Conservation (phyloP, 2,329 filamentous ascomycete species). For the Alternaria alternata region DNA sequence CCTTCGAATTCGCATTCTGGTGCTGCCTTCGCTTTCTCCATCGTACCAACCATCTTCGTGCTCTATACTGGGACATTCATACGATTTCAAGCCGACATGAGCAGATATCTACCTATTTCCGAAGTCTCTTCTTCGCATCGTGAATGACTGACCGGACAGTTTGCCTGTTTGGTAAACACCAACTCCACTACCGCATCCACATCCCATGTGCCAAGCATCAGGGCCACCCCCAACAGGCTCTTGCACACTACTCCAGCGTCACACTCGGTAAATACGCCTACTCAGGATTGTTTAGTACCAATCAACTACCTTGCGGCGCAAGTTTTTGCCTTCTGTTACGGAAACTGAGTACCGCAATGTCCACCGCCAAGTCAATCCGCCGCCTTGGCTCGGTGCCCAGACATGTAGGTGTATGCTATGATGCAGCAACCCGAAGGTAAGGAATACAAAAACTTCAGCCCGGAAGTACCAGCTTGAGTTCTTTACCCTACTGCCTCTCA, state of each 20-base stretch:
- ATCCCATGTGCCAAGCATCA: constrained; percentile 10
- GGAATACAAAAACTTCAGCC: constrained; percentile 21
- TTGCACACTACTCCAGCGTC: constrained; percentile 10
- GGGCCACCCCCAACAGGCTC: constrained; percentile 9
- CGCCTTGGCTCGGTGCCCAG: constrained; percentile 34
- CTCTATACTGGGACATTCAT: too few species aligned
- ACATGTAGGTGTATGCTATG: constrained; percentile 12
- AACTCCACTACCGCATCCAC: constrained; percentile 9
- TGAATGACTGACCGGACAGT: not conserved
- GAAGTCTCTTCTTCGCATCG: not conserved
- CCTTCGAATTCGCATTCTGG: not conserved
- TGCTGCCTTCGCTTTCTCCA: not conserved
- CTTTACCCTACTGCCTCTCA: constrained; percentile 4
- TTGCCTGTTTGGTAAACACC: constrained; percentile 5
- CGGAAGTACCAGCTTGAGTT: not conserved
- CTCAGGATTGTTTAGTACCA: constrained; percentile 9
- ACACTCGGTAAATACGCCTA: constrained; percentile 6
- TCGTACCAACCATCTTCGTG: not conserved
- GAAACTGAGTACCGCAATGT: constrained; percentile 38
- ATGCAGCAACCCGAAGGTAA: not conserved
- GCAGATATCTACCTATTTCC: not conserved
- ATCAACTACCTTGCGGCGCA: constrained; percentile 11
- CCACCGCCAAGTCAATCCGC: constrained; percentile 33
- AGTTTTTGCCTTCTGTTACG: constrained; percentile 17
- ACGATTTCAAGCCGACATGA: not conserved